Evolutionary conservation across 73 alveolate genomes (phyloP).

Genomic region (Durusdinium trenchii): DNA sequence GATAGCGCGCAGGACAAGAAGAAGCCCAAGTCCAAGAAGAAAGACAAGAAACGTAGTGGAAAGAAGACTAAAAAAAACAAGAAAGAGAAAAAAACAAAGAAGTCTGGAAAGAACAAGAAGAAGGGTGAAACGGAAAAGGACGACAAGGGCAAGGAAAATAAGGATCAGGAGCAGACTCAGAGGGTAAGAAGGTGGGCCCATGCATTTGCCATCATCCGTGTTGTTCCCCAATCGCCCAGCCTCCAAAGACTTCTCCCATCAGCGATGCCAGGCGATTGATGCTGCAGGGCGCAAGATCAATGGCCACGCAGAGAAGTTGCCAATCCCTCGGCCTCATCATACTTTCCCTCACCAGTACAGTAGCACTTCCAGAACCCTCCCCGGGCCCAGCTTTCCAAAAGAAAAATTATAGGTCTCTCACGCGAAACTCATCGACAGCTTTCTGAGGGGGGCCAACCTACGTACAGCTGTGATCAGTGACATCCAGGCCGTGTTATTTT

Average conservation of each 20-base stretch:
- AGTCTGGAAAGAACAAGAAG: neutral
- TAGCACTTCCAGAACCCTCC: too few species aligned
- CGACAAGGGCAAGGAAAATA: neutral
- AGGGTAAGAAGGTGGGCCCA: slow-evolving; percentile 16
- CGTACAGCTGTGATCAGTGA: neutral
- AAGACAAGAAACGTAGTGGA: neutral
- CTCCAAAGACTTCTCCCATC: too few species aligned
- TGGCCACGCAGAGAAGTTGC: neutral
- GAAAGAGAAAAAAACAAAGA: neutral
- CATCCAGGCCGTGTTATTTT: neutral
- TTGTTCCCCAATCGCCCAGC: too few species aligned
- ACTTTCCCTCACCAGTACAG: too few species aligned
- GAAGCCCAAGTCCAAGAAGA: neutral
- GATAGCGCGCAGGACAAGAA: too few species aligned
- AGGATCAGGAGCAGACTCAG: neutral
- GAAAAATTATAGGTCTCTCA: neutral
- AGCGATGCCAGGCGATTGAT: neutral
- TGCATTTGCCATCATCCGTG: neutral
- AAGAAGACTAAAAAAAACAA: neutral
- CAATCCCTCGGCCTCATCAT: neutral
- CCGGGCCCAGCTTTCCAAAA: too few species aligned
- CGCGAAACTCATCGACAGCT: neutral
- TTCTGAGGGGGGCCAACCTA: neutral
- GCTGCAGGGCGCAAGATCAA: neutral
- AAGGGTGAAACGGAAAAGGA: neutral